Percentiles rank a stretch among this genome's conserved stretches.
Conservation (phyloP, 2,329 filamentous ascomycete genomes). For the Cordyceps pruinosa region DNA sequence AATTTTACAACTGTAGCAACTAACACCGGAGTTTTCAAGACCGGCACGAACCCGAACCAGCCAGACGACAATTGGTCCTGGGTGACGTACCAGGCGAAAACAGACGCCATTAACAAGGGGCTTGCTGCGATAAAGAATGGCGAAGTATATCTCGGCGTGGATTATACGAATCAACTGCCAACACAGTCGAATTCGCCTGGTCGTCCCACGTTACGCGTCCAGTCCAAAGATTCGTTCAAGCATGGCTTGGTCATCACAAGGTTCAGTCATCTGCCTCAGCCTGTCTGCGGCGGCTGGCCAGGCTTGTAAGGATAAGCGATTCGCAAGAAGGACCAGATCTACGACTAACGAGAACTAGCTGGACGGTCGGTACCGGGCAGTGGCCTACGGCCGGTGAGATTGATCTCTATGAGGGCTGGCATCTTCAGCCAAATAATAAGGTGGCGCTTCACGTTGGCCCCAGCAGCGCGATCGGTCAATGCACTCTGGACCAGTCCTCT, state of each 20-base stretch:
- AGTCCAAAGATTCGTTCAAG: slow-evolving; percentile 52
- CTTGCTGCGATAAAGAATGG: slow-evolving; percentile 22
- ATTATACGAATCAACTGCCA: slow-evolving; percentile 17
- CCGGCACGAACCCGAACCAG: slow-evolving; percentile 17
- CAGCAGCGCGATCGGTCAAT: slow-evolving; percentile 21
- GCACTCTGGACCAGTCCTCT: slow-evolving; percentile 19
- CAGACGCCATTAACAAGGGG: slow-evolving; percentile 23
- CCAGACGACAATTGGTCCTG: slow-evolving; percentile 57
- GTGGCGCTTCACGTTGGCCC: slow-evolving; percentile 48
- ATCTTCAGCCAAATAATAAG: slow-evolving; percentile 41
- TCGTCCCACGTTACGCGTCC: slow-evolving; percentile 52
- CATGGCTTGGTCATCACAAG: slow-evolving; percentile 60
- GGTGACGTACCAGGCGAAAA: slow-evolving; percentile 41
- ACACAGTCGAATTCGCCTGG: slow-evolving; percentile 16
- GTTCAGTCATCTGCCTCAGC: slow-evolving; percentile 57
- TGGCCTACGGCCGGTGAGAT: slow-evolving; percentile 51
- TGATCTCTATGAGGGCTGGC: slow-evolving; percentile 59
- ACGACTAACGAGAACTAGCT: slow-evolving; percentile 19
- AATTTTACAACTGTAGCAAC: background rate
- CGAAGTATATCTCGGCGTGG: slow-evolving; percentile 29
- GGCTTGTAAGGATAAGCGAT: slow-evolving; percentile 41
- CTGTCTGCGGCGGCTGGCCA: slow-evolving; percentile 61
- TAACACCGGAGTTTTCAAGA: background rate
- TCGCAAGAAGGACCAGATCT: background rate
- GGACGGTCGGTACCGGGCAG: slow-evolving; percentile 35